Evolutionary conservation across 139 green algal genomes (phyloP).

Genomic region (Picochlorum sp.): DNA sequence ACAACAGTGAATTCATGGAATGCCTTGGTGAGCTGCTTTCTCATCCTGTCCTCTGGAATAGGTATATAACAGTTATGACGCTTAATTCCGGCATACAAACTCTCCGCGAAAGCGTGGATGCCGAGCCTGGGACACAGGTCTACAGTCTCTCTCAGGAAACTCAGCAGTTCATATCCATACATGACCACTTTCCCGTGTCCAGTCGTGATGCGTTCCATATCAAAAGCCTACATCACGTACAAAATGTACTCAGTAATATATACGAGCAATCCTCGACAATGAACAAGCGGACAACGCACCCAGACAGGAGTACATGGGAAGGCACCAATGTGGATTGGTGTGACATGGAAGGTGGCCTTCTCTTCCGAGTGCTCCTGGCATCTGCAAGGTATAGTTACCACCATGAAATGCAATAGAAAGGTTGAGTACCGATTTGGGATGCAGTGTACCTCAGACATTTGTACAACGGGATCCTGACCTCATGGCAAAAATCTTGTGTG

Average conservation of each 20-base stretch:
- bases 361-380: no score
- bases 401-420: constrained; percentile 2
- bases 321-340: constrained; percentile 6
- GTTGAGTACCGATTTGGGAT: not conserved
- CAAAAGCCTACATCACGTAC: constrained; percentile 1
- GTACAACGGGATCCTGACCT: constrained; percentile 4
- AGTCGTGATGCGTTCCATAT: constrained; percentile 5
- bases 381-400: not conserved
- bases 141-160: no score
- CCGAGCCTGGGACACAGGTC: constrained; percentile 5
- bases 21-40: no score
- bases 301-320: constrained; percentile 1
- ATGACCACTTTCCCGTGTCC: constrained; percentile 3
- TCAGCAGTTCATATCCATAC: constrained; percentile 5
- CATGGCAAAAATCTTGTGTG: constrained; percentile 2
- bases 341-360: constrained; percentile 4
- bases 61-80: constrained; percentile 4
- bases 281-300: constrained; percentile 4
- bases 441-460: constrained; percentile 1
- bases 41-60: no score
- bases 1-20: no score
- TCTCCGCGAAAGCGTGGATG: constrained; percentile 1
- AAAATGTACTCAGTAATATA: not conserved
- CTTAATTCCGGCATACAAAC: constrained; percentile 1
- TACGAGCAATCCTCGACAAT: not conserved